phyloP scores from a whole-genome alignment of 106 monocot species.

The Ottelia alismoides region DNA sequence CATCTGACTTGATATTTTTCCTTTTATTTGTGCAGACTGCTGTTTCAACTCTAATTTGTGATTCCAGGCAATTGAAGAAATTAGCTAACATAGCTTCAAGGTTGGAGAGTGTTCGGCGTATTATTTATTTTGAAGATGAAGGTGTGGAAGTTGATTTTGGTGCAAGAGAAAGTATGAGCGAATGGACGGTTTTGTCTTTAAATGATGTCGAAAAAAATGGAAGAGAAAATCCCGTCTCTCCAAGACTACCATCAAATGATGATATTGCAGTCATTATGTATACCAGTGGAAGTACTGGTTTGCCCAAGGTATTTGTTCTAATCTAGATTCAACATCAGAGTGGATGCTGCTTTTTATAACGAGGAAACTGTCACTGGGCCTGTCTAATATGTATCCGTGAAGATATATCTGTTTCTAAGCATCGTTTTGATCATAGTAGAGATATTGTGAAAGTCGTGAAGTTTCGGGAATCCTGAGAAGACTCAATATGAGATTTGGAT shows the following conservation, averaged over 20 bases:
- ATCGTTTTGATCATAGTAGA: too few relatives aligned
- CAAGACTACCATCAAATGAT: conserved; percentile 21
- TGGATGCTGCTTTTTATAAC: too few relatives aligned
- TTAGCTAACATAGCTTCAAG: conserved; percentile 20
- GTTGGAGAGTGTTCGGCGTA: conserved; percentile 20
- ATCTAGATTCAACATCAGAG: too few relatives aligned
- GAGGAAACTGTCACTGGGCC: too few relatives aligned
- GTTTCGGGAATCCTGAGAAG: too few relatives aligned
- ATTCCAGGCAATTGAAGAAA: conserved; percentile 35
- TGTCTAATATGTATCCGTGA: too few relatives aligned
- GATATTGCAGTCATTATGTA: conserved; percentile 60
- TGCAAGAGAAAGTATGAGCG: background rate
- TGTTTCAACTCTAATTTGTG: conserved; percentile 42
- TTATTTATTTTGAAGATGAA: conserved; percentile 43
- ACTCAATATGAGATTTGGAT: too few relatives aligned
- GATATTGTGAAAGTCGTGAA: too few relatives aligned
- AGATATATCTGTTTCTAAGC: too few relatives aligned
- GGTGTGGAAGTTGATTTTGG: conserved; percentile 2
- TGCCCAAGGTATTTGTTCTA: conserved; percentile 34
- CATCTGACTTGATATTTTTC: background rate
- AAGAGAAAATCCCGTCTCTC: conserved; percentile 20
- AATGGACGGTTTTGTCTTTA: conserved; percentile 29
- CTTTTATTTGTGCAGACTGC: conserved; percentile 26
- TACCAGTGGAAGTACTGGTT: conserved; percentile 67
- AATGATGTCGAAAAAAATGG: conserved; percentile 35